Conservation (phyloP, 2,329 filamentous ascomycete genomes). For the Alternaria sp. region DNA sequence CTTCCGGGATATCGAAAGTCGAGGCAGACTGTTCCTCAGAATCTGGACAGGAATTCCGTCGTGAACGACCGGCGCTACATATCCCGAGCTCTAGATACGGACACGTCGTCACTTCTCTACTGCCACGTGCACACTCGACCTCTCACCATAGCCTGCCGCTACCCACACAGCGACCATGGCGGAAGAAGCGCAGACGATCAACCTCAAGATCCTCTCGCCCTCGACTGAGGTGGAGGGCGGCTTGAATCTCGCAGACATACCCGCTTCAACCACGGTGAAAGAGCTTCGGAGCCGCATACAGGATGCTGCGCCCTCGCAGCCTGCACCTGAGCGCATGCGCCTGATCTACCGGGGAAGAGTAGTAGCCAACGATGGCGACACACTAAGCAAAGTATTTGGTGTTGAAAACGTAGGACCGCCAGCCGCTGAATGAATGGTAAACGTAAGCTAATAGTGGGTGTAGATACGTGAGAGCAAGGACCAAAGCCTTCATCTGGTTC, state of each 20-base stretch:
- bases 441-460: conserved; percentile 24
- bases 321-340: conserved; percentile 58
- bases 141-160: conserved; percentile 11
- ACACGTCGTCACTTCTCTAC: conserved; percentile 23
- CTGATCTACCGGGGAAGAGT: conserved; percentile 67
- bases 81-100: conserved; percentile 38
- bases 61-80: conserved; percentile 23
- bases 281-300: conserved; percentile 64
- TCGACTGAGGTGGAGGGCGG: conserved; percentile 50
- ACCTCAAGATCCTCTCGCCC: conserved; percentile 53
- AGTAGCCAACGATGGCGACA: conserved; percentile 59
- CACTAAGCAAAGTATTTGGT: conserved; percentile 61
- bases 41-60: neutral
- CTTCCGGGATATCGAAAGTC: neutral
- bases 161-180: conserved; percentile 36
- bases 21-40: neutral
- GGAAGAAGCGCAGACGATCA: conserved; percentile 34
- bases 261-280: conserved; percentile 57
- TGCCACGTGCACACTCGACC: conserved; percentile 2
- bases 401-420: conserved; percentile 57
- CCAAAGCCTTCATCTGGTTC: conserved; percentile 52
- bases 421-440: neutral
- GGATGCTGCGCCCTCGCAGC: conserved; percentile 55
- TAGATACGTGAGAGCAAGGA: conserved; percentile 49
- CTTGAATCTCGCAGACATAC: conserved; percentile 43